A percentile compares a stretch with the other conserved stretches of the same genome.
Evolutionary conservation across 2,329 filamentous ascomycete species (phyloP).

Genomic region (Ilyonectria destructans): DNA sequence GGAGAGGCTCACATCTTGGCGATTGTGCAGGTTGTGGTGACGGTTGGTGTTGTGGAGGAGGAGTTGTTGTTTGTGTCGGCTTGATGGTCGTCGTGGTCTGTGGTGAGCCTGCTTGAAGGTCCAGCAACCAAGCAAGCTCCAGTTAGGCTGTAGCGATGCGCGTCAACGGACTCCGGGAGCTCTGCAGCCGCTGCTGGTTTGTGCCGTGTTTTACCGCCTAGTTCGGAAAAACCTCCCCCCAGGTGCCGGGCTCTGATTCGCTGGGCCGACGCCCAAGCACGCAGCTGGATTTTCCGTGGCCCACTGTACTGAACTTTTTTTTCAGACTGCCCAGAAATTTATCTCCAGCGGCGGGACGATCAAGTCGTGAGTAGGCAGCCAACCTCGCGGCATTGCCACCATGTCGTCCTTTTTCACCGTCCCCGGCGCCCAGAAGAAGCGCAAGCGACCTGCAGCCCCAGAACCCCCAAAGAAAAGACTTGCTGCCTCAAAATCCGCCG

Average conservation of each 20-base stretch:
- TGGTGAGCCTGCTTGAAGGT: conserved; percentile 45
- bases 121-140: conserved; percentile 49
- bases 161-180: conserved; percentile 52
- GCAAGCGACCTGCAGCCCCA: conserved; percentile 78
- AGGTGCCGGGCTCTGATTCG: conserved; percentile 46
- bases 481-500: conserved; percentile 62
- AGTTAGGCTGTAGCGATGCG: conserved; percentile 59
- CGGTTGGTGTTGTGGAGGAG: conserved; percentile 41
- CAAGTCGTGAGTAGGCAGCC: conserved; percentile 48
- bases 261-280: neutral
- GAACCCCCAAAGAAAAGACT: conserved; percentile 74
- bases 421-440: conserved; percentile 89
- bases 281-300: conserved; percentile 44
- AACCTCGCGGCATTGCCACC: conserved; percentile 50
- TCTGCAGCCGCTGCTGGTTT: conserved; percentile 42
- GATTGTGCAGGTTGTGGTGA: conserved; percentile 37
- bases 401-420: conserved; percentile 98
- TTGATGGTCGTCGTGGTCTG: conserved; percentile 29
- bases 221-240: conserved; percentile 53
- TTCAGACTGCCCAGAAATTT: conserved; percentile 50
- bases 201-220: conserved; percentile 55
- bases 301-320: conserved; percentile 59
- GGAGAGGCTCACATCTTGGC: conserved; percentile 46
- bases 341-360: conserved; percentile 49
- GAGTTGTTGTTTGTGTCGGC: conserved; percentile 31